phyloP scores from a whole-genome alignment of 2,329 filamentous ascomycete species.

The Fusarium caatingaense region DNA sequence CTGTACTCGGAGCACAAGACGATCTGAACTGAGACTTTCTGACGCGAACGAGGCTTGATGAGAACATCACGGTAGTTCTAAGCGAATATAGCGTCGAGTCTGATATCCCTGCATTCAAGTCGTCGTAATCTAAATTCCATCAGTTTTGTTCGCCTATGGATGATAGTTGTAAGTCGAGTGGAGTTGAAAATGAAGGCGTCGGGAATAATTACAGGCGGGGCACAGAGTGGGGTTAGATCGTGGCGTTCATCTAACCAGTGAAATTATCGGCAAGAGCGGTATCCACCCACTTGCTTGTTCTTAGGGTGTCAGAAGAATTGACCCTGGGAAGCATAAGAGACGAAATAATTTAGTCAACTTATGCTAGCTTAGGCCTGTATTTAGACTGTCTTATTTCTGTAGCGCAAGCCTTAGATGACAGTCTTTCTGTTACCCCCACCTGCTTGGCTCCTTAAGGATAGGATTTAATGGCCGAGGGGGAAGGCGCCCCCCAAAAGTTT shows the following conservation, averaged over 20 bases:
- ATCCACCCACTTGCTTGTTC: background rate
- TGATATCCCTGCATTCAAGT: background rate
- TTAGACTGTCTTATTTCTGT: too few relatives aligned
- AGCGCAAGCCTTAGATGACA: too few relatives aligned
- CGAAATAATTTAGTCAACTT: too few relatives aligned
- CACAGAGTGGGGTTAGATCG: slow-evolving; percentile 14
- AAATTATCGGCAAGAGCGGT: background rate
- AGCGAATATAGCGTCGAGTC: background rate
- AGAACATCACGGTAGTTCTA: background rate
- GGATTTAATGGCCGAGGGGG: slow-evolving; percentile 32
- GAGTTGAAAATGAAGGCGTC: slow-evolving; percentile 12
- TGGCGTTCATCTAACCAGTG: slow-evolving; percentile 1
- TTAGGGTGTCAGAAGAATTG: background rate
- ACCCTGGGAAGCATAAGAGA: too few relatives aligned
- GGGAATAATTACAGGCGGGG: slow-evolving; percentile 21
- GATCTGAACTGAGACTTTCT: background rate
- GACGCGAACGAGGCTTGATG: background rate
- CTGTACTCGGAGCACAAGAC: background rate
- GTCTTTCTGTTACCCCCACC: background rate
- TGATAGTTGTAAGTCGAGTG: slow-evolving; percentile 13
- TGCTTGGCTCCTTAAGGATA: slow-evolving; percentile 8
- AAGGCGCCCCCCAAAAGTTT: slow-evolving; percentile 25
- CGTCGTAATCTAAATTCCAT: slow-evolving; percentile 1
- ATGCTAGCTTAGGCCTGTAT: too few relatives aligned
- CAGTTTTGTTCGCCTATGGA: slow-evolving; percentile 5